phyloP scores from a whole-genome alignment of 106 monocot genomes.

The Iris macrosiphon region DNA sequence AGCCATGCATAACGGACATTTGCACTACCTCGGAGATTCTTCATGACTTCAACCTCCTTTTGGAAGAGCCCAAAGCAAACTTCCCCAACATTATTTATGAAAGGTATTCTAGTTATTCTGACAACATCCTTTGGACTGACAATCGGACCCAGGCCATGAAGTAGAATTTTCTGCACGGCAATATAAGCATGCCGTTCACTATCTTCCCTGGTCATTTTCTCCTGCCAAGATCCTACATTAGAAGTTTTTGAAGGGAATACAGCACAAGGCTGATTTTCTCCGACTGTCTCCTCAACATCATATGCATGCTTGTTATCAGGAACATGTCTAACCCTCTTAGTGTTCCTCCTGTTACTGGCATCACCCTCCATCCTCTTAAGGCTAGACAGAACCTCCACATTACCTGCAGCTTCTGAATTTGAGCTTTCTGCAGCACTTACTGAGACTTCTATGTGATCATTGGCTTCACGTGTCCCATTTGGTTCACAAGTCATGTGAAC shows the following conservation, averaged over 20 bases:
- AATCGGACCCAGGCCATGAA: slow-evolving; percentile 24
- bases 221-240: slow-evolving; percentile 6
- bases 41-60: slow-evolving; percentile 26
- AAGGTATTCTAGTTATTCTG: slow-evolving; percentile 34
- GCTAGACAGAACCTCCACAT: slow-evolving; percentile 21
- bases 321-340: not conserved
- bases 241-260: not conserved
- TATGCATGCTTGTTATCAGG: not conserved
- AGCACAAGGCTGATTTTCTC: slow-evolving; percentile 33
- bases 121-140: slow-evolving; percentile 38
- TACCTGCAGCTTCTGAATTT: slow-evolving; percentile 21
- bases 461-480: slow-evolving; percentile 16
- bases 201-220: slow-evolving; percentile 1
- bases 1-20: slow-evolving; percentile 79
- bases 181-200: not conserved
- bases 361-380: slow-evolving; percentile 18
- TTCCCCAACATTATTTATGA: slow-evolving; percentile 16
- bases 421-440: slow-evolving; percentile 47
- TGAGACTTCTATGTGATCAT: slow-evolving; percentile 6
- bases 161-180: slow-evolving; percentile 35
- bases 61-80: slow-evolving; percentile 31
- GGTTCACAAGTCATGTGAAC: slow-evolving; percentile 5
- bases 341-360: not conserved
- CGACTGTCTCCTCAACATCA: slow-evolving; percentile 21
- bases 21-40: slow-evolving; percentile 39